Evolutionary conservation across 306 rosid species (phyloP).

Genomic region (Lathyrus tuberosus): DNA sequence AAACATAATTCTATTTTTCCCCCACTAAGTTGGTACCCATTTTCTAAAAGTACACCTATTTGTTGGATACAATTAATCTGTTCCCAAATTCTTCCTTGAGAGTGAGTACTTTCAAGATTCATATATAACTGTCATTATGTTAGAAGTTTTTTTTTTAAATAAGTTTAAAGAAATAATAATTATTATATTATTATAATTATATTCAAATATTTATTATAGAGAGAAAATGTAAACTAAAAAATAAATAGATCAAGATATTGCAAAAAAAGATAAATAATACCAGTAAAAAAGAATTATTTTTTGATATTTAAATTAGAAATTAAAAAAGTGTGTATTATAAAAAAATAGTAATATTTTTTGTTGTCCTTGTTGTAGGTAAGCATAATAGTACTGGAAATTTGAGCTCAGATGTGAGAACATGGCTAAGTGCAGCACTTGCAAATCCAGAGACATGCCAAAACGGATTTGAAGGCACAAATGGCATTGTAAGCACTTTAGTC

Average conservation of each 20-base stretch:
- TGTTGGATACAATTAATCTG: neutral
- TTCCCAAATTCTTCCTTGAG: neutral
- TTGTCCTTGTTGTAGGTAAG: slow-evolving; percentile 51
- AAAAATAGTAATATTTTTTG: neutral
- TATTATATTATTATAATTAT: no score
- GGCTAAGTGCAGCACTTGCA: slow-evolving; percentile 79
- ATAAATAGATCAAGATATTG: no score
- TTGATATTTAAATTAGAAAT: no score
- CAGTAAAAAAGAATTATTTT: no score
- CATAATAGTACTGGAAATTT: slow-evolving; percentile 72
- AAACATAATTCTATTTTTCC: no score
- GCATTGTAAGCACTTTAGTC: slow-evolving; percentile 57
- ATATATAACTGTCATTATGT: neutral
- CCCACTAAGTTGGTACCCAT: neutral
- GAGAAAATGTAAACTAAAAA: neutral
- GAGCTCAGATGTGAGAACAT: slow-evolving; percentile 78
- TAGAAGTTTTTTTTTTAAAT: no score
- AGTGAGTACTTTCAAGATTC: neutral
- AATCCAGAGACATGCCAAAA: slow-evolving; percentile 87
- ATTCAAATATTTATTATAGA: no score
- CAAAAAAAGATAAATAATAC: neutral
- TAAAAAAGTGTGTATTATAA: neutral
- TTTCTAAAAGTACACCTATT: neutral
- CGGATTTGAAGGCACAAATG: slow-evolving; percentile 79
- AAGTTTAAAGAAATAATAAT: no score